phyloP scores from a whole-genome alignment of 202 grass and related monocot species.

The Musa balbisiana region DNA sequence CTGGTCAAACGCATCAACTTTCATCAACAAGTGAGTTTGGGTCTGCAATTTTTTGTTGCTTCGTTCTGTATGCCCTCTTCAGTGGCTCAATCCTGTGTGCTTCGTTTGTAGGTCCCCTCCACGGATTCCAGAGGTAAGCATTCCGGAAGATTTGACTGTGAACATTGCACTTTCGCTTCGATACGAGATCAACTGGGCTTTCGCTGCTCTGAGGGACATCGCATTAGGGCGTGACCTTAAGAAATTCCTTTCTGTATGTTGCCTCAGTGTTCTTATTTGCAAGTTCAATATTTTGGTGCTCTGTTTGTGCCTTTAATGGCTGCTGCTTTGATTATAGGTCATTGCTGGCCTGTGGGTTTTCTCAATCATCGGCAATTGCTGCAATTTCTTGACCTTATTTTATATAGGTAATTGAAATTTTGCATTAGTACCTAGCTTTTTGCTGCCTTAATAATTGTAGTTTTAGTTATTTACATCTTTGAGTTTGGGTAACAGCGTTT shows the following conservation, averaged over 20 bases:
- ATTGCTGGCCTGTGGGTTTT: constrained; percentile 58
- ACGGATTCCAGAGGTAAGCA: no score
- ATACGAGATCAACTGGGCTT: constrained; percentile 72
- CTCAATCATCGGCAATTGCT: constrained; percentile 63
- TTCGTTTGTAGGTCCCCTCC: no score
- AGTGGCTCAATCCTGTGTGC: no score
- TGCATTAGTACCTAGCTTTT: background rate
- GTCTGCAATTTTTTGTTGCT: background rate
- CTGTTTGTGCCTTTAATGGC: background rate
- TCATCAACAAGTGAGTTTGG: constrained; percentile 56
- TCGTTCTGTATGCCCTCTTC: no score
- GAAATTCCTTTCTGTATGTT: constrained; percentile 83
- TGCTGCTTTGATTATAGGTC: constrained; percentile 34
- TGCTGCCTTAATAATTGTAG: background rate
- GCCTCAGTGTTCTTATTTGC: background rate
- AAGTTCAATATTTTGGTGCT: constrained; percentile 3
- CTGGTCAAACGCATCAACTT: constrained; percentile 48
- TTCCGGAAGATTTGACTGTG: constrained; percentile 18
- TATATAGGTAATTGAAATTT: constrained; percentile 52
- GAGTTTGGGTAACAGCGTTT: constrained; percentile 32
- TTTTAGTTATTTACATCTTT: background rate
- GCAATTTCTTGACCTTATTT: constrained; percentile 75
- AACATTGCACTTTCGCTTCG: constrained; percentile 46
- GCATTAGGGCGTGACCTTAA: constrained; percentile 53
- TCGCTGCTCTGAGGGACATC: constrained; percentile 56